phyloP scores from a whole-genome alignment of 2,329 filamentous ascomycete species.

The Samsoniella hepiali region DNA sequence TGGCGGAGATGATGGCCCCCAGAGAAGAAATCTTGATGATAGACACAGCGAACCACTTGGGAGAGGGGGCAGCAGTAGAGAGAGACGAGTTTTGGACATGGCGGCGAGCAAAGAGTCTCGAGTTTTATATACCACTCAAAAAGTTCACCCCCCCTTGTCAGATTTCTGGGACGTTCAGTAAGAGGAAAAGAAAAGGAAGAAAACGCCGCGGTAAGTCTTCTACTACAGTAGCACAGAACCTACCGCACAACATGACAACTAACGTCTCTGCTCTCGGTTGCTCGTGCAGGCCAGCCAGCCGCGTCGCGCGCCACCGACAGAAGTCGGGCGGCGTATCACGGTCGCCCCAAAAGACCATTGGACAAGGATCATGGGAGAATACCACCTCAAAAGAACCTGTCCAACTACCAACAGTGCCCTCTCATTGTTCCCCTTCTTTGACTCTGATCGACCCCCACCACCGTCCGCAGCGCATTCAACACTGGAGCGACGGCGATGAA shows the following conservation, averaged over 20 bases:
- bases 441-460: no score
- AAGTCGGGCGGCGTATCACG: neutral
- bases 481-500: no score
- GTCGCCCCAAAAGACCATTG: no score
- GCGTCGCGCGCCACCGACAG: neutral
- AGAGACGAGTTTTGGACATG: neutral
- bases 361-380: no score
- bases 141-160: neutral
- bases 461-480: no score
- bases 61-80: neutral
- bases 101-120: no score
- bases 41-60: neutral
- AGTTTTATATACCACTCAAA: neutral
- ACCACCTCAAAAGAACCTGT: no score
- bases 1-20: neutral
- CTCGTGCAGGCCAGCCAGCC: neutral
- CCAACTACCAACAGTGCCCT: no score
- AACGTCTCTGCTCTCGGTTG: neutral
- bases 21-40: neutral
- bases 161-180: neutral
- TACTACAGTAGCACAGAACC: neutral
- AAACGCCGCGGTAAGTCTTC: neutral
- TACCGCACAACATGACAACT: slow-evolving; percentile 13
- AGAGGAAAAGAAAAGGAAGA: neutral
- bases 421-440: no score